Evolutionary conservation across 345 rosid genomes (phyloP), one percentile per base, ranked within the genome.

Genomic region (Boechera retrofracta): DNA sequence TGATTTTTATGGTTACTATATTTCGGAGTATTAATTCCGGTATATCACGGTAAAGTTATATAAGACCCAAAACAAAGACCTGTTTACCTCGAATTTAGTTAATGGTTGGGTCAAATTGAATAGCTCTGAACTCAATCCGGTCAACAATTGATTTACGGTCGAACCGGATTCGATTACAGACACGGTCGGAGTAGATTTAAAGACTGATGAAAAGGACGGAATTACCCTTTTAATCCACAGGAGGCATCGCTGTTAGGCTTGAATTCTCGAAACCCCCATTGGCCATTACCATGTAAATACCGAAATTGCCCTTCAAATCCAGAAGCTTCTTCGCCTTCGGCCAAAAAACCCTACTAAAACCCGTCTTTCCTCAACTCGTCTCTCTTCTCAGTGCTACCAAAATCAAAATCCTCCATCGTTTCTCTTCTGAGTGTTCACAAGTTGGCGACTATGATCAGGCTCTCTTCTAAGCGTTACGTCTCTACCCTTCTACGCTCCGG

Each of bases 261-360:
- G 33, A 55, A 55, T 56, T 15, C 39, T 56, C 2, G n/a, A 21
- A 51, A 51, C 47, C 4, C 18, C 31, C 54, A 7, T 49, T 47
- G 24, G 52, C 9, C 18, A 41, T 8, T 36, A 10, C 8, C 0
- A 0, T 1, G 8, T 48, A 44, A 74, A 41, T 72, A 31, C 39
- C 47, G 59, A 16, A 48, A 47, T 0, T 65, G 0, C 41, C 74
- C 69, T 61, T 32, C 5, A 41, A 72, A 65, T 91, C 97, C 82
- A 83, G 95, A 91, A 89, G 75, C 88, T 91, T 89, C 88, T 91
- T 89, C 95, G 51, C 70, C 68, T 74, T 15, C 64, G 44, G 32
- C 42, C 39, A 31, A 13, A 61, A 87, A 88, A 83, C 91, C 93
- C 93, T 84, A 77, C 89, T 77, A 73, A 85, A 86, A 72, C 83